Evolutionary conservation across 306 rosid genomes (phyloP).

Genomic region (Prinsepia uniflora): DNA sequence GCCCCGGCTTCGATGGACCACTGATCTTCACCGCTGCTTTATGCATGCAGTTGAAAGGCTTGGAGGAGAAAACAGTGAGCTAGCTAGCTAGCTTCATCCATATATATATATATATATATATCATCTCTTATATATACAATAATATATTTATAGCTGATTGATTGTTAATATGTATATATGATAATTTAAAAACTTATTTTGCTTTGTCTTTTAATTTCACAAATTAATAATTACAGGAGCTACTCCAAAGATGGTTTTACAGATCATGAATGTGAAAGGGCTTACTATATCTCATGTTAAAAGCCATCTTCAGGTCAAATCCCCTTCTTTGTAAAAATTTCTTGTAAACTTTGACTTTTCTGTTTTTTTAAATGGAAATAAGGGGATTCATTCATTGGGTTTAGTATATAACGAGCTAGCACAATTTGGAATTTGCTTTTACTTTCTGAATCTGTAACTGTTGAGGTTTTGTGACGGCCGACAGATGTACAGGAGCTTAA

Average conservation of each 20-base stretch:
- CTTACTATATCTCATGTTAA: slow-evolving; percentile 82
- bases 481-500: slow-evolving; percentile 93
- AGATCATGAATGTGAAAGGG: slow-evolving; percentile 70
- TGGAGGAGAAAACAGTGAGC: slow-evolving; percentile 79
- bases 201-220: too few relatives aligned
- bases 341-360: not conserved
- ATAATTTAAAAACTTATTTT: not conserved
- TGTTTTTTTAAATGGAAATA: not conserved
- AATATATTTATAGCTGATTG: not conserved
- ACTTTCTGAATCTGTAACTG: slow-evolving; percentile 21
- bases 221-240: slow-evolving; percentile 50
- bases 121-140: accelerated
- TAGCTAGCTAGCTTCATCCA: not conserved
- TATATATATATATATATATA: not conserved
- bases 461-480: slow-evolving; percentile 22
- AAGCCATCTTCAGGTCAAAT: slow-evolving; percentile 86
- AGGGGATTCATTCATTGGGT: not conserved
- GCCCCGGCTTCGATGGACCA: slow-evolving; percentile 89
- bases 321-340: not conserved
- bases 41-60: slow-evolving; percentile 81
- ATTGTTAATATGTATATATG: not conserved
- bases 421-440: not conserved
- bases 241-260: slow-evolving; percentile 72
- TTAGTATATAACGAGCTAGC: not conserved
- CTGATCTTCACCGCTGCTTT: slow-evolving; percentile 76